Evolutionary conservation across 164 flowering plant species (phyloP).

Genomic region (Echeveria elegans): DNA sequence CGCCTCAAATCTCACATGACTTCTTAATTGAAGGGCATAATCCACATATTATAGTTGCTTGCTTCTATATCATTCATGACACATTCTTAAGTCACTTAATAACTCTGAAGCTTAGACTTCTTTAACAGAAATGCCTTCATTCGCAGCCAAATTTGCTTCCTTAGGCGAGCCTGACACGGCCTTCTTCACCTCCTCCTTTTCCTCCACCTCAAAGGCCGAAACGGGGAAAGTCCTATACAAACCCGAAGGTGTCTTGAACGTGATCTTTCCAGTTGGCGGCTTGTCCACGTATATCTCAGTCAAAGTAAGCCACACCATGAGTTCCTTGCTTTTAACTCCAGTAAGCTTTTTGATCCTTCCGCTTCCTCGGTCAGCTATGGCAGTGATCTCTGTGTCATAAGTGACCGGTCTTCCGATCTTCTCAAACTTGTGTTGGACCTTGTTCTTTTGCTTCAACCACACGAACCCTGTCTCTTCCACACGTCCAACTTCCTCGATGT

Average conservation of each 20-base stretch:
- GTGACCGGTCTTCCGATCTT: constrained; percentile 43
- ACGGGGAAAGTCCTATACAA: constrained; percentile 48
- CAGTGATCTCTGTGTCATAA: constrained; percentile 64
- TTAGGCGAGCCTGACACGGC: constrained; percentile 10
- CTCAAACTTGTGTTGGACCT: constrained; percentile 45
- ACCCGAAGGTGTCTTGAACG: constrained; percentile 48
- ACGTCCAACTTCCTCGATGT: constrained; percentile 52
- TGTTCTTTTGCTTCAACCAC: constrained; percentile 77
- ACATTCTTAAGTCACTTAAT: constrained; percentile 1
- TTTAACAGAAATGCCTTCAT: background rate
- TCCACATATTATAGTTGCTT: too few species aligned
- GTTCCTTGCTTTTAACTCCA: constrained; percentile 77
- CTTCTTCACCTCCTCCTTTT: constrained; percentile 16
- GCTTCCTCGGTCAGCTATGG: constrained; percentile 55
- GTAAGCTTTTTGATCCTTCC: constrained; percentile 61
- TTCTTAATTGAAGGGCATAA: too few species aligned
- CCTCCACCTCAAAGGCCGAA: constrained; percentile 41
- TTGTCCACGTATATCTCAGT: constrained; percentile 39
- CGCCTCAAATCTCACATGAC: too few species aligned
- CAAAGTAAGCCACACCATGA: constrained; percentile 53
- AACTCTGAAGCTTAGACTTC: background rate
- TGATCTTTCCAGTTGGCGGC: constrained; percentile 43
- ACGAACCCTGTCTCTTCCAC: constrained; percentile 57
- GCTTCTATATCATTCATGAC: too few species aligned
- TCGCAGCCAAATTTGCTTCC: background rate